A percentile compares a stretch with the other conserved stretches of the same genome.
phyloP scores from a whole-genome alignment of 768 basidiomycete genomes.

The Fistulinella prunicolor region DNA sequence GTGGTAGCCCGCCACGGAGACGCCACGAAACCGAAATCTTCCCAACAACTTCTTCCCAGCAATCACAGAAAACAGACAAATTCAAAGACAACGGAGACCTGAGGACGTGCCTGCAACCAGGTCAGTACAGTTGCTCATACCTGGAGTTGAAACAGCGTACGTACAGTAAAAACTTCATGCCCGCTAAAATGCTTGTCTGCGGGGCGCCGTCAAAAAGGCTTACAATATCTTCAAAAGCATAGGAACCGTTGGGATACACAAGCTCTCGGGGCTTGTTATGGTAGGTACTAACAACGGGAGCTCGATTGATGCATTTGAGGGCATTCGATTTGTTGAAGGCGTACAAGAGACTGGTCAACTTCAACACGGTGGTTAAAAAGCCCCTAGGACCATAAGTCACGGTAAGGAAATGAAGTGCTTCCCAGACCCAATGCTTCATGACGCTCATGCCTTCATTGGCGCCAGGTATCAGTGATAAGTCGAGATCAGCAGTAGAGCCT shows the following conservation, averaged over 20 bases:
- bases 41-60: constrained; percentile 48
- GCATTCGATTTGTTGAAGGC: constrained; percentile 36
- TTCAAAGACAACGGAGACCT: constrained; percentile 37
- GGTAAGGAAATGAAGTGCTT: constrained; percentile 35
- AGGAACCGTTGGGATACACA: constrained; percentile 11
- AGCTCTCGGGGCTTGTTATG: background rate
- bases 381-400: background rate
- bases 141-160: constrained; percentile 3
- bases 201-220: constrained; percentile 23
- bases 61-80: constrained; percentile 47
- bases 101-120: constrained; percentile 43
- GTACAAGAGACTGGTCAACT: constrained; percentile 37
- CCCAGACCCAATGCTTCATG: constrained; percentile 45
- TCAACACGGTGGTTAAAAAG: constrained; percentile 43
- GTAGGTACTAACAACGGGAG: constrained; percentile 22
- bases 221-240: constrained; percentile 35
- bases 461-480: constrained; percentile 38
- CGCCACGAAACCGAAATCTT: constrained; percentile 37
- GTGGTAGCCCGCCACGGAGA: constrained; percentile 12
- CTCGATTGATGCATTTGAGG: constrained; percentile 33
- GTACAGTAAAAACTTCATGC: constrained; percentile 41
- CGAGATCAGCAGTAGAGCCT: constrained; percentile 41
- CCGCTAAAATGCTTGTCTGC: constrained; percentile 27
- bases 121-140: background rate
- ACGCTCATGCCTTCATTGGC: constrained; percentile 33